Evolutionary conservation across 1,284 basidiomycete genomes (phyloP), one percentile per base, ranked within the genome.

Genomic region (Ceraceosorus guamensis): DNA sequence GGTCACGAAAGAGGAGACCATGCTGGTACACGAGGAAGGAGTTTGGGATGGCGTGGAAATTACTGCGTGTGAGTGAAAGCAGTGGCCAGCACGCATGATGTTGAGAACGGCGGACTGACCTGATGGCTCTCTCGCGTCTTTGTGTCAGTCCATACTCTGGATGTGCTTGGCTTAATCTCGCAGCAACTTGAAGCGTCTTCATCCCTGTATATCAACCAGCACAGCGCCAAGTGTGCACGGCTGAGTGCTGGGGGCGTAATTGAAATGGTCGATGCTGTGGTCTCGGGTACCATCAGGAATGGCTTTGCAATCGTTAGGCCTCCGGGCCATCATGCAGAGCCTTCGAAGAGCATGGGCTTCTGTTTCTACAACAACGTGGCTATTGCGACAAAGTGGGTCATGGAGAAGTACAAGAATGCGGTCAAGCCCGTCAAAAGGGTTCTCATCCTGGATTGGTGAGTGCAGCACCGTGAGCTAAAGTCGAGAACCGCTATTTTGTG

Each of bases 291-390:
- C 63, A 81, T 97, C 37, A 82, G 86, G 66, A 97, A 93, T 73
- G 83, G 89, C 0, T 88, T 99, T 71, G 95, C 95, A 1, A 90
- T 98, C 64, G 90, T 98, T 37, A 84, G 95, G 30, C 95, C 95
- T 8, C 95, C 95, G 0, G 95, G 95, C 0, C 95, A 99, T 76
- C 95, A 99, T 70, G 93, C 95, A 16, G 95, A 99, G 77, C 95
- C 95, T 1, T 87, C 93, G 63, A 88, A 91, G 74, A 88, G 91
- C 70, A 96, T 96, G 89, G 95, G 95, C 0, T 99, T 99, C 78
- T 98, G 95, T 78, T 92, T 99, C 79, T 96, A 91, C 80, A 99
- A 99, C 78, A 99, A 99, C 69, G 92, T 95, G 18, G 88, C 93
- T 1, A 87, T 99, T 5, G 92, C 92, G 1, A 83, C 89, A 0